Percentiles rank a stretch among this genome's conserved stretches.
Conservation (phyloP, 495 filamentous ascomycete species). For the Tuber borchii region DNA sequence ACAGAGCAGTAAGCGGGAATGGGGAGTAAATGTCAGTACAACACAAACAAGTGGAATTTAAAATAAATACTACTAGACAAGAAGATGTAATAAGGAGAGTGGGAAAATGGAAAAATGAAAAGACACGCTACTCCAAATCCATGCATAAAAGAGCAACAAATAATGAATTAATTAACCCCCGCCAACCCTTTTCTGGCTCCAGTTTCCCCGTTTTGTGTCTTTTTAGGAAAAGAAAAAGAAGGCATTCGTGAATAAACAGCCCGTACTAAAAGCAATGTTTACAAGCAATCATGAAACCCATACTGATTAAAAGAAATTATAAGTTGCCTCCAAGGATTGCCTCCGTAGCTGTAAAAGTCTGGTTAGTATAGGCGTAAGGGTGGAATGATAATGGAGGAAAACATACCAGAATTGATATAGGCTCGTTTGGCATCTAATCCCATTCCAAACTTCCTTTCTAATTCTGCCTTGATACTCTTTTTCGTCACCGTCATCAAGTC, state of each 20-base stretch:
- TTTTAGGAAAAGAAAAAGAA: constrained; percentile 7
- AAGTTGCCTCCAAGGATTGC: constrained; percentile 65
- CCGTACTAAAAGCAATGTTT: constrained; percentile 3
- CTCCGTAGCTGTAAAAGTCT: constrained; percentile 56
- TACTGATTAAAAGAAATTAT: constrained; percentile 41
- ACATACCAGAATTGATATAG: constrained; percentile 90
- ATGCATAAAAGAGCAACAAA: constrained; percentile 40
- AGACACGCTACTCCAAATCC: constrained; percentile 40
- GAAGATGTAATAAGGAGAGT: background rate
- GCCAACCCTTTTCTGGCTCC: constrained; percentile 20
- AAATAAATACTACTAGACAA: background rate
- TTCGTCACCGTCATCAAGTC: constrained; percentile 98
- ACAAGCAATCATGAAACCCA: background rate
- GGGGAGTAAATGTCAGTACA: background rate
- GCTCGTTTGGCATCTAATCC: constrained; percentile 70
- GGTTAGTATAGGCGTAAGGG: constrained; percentile 43
- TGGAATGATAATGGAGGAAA: constrained; percentile 12
- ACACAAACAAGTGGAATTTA: background rate
- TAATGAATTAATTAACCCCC: constrained; percentile 29
- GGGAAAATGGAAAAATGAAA: constrained; percentile 26
- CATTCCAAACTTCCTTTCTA: constrained; percentile 82
- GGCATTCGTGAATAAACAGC: constrained; percentile 11
- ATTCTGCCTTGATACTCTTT: constrained; percentile 91
- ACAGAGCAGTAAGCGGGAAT: background rate
- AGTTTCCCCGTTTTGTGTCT: background rate